Percentiles rank a stretch among this genome's conserved stretches.
phyloP scores from a whole-genome alignment of 225 moss, liverwort and hornwort species.

The Takakia lepidozioides region DNA sequence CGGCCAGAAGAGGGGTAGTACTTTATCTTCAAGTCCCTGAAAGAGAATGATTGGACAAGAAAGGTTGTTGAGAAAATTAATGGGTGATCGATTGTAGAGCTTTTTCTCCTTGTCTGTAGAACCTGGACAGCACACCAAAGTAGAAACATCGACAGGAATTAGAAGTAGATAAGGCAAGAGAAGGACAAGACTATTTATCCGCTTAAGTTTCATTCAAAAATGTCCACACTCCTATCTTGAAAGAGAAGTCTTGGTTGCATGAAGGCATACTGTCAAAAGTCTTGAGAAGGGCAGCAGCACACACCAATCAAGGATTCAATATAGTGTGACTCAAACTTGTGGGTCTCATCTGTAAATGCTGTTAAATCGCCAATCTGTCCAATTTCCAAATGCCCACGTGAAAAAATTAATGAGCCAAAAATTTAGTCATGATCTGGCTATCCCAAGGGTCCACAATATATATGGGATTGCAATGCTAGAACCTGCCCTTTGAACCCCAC shows the following conservation, averaged over 20 bases:
- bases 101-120: constrained; percentile 31
- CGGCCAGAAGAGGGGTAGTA: constrained; percentile 12
- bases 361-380: constrained; percentile 70
- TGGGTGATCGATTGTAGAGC: constrained; percentile 70
- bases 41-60: constrained; percentile 94
- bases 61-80: constrained; percentile 77
- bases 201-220: too few species aligned
- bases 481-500: too few species aligned
- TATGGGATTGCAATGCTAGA: too few species aligned
- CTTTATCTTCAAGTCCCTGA: constrained; percentile 96
- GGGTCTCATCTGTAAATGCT: constrained; percentile 50
- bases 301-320: constrained; percentile 47
- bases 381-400: constrained; percentile 1
- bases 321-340: constrained; percentile 90
- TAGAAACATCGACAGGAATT: too few species aligned
- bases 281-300: too few species aligned
- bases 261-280: too few species aligned
- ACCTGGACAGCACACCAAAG: constrained; percentile 32
- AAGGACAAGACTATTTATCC: too few species aligned
- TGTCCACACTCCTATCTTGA: too few species aligned
- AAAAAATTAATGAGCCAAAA: constrained; percentile 3
- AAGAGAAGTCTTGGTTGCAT: too few species aligned
- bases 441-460: too few species aligned
- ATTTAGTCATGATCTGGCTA: too few species aligned
- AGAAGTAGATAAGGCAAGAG: too few species aligned